phyloP scores from a whole-genome alignment of 768 basidiomycete genomes.

The Hygrocybe coccinea region DNA sequence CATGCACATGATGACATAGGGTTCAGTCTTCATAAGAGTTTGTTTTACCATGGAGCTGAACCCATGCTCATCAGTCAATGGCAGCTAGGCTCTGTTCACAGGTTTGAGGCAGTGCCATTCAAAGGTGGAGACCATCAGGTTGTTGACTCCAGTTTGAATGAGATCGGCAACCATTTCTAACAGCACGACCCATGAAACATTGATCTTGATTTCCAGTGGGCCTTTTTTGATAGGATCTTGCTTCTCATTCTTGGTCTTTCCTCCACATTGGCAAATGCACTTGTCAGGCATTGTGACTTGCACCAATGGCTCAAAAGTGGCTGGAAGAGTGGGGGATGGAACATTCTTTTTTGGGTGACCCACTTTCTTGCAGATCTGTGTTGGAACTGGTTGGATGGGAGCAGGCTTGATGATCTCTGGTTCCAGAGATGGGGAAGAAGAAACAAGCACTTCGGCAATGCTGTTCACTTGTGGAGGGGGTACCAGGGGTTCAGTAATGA shows the following conservation, averaged over 20 bases:
- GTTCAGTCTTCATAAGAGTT: no score
- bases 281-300: background rate
- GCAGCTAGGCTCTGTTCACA: background rate
- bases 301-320: background rate
- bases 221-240: background rate
- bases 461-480: no score
- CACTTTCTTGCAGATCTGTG: no score
- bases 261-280: background rate
- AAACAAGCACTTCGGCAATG: no score
- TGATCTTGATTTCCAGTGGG: background rate
- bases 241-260: background rate
- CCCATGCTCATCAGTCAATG: no score
- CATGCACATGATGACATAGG: no score
- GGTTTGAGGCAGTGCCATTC: background rate
- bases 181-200: background rate
- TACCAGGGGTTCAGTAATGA: no score
- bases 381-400: no score
- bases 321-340: no score
- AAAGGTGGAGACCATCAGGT: background rate
- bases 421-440: no score
- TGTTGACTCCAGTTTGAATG: background rate
- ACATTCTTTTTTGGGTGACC: background rate
- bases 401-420: no score
- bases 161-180: background rate
- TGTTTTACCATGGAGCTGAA: no score